phyloP scores from a whole-genome alignment of 192 early-diverging fungal species.

The Rhizophlyctis rosea region DNA sequence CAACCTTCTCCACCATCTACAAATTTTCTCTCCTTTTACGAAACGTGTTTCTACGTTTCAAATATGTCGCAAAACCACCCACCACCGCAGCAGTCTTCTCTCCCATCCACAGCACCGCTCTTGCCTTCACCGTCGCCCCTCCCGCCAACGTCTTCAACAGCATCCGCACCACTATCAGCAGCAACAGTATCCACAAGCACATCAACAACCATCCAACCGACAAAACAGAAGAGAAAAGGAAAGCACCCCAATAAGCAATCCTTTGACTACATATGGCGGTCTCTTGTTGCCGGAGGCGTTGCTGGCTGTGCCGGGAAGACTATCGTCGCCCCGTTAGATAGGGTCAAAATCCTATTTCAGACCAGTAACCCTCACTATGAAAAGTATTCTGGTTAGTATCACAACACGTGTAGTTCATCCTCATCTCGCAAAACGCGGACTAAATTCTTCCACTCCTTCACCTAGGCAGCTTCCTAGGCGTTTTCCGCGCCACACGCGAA shows the following conservation, averaged over 20 bases:
- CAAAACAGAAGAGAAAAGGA: too few relatives aligned
- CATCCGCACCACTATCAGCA: too few relatives aligned
- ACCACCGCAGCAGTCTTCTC: too few relatives aligned
- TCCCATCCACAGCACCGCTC: too few relatives aligned
- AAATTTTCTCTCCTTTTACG: too few relatives aligned
- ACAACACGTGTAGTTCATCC: not conserved
- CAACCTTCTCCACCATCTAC: too few relatives aligned
- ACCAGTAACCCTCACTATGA: constrained; percentile 48
- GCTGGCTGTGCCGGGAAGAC: constrained; percentile 60
- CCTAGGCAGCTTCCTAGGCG: constrained; percentile 77
- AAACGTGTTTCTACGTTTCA: too few relatives aligned
- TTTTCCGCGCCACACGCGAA: constrained; percentile 73
- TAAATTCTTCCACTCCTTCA: not conserved
- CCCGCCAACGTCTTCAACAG: too few relatives aligned
- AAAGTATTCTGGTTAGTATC: constrained; percentile 40
- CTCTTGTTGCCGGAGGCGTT: constrained; percentile 55
- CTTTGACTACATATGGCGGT: constrained; percentile 41
- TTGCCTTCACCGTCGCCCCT: too few relatives aligned
- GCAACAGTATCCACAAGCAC: too few relatives aligned
- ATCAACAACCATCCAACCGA: too few relatives aligned
- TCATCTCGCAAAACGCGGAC: not conserved
- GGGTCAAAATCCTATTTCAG: constrained; percentile 59
- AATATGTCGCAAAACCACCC: too few relatives aligned
- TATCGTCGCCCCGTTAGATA: constrained; percentile 52
- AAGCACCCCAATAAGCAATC: constrained; percentile 25